Base-by-base conservation (phyloP, 2,329 filamentous ascomycete species). In the Lachnellula suecica region DNA sequence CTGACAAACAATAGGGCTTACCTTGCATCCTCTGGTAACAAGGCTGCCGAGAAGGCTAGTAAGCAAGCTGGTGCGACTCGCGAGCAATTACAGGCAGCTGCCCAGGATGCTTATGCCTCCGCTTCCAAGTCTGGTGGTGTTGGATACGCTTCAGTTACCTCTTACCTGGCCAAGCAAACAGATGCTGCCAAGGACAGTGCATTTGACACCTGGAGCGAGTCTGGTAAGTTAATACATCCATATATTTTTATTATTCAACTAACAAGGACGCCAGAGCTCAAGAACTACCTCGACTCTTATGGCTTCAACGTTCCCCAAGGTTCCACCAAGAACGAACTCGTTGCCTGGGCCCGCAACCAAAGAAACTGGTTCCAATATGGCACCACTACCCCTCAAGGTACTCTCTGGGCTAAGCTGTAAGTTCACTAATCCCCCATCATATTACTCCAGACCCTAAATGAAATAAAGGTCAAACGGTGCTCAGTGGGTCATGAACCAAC, bases 211-310 rank as follows among this genome's bases (percentile, higher is more conserved):
- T 93, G 89, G 89, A 87, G 77, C 22, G 74, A 78, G 45, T 79
- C 76, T 37, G 62, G 55, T 53, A 47, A 11, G 20, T 42, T 17
- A 10, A 38, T 31, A 20, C 35, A 34, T 27, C 17, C 20, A 10
- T 23, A 22, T 13, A 22, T 23, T 11, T 11, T 34, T 11, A 17
- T 35, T 4, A 40, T 9, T 23, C 3, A 3, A 22, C 41, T 63
- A 80, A 79, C 48, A 31, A 25, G 8, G 6, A 15, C 2, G 10
- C 42, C 87, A 53, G 62, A 93, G 23, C 75, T 94, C 56, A 92
- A 93, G 76, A 74, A 81, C 1, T 93, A 92, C 65, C 80, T 93
- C 6, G 89, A 93, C 66, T 87, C 83, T 56, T 93, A 91, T 59
- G 89, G 89, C 34, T 74, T 93, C 37, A 52, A 59, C 2, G 64